Evolutionary conservation across 2,329 filamentous ascomycete genomes (phyloP).

Genomic region (Paraconiothyrium brasiliense): DNA sequence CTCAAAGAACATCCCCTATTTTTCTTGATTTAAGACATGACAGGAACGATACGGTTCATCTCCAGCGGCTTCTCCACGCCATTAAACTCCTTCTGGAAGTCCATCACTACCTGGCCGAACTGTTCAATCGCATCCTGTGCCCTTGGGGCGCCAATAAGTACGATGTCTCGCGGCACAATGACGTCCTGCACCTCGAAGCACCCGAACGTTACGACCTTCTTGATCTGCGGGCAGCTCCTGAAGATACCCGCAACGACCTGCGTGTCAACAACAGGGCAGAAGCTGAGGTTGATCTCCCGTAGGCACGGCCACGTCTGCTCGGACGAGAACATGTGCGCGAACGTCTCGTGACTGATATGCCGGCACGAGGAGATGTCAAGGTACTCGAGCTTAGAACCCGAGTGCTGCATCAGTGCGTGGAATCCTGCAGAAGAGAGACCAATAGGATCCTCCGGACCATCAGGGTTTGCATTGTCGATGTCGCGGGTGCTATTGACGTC

Average conservation of each 20-base stretch:
- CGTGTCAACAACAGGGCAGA: conserved; percentile 74
- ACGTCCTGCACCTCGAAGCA: conserved; percentile 69
- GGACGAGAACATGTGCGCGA: conserved; percentile 76
- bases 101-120: conserved; percentile 52
- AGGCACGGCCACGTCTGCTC: conserved; percentile 72
- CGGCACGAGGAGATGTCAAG: conserved; percentile 87
- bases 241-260: conserved; percentile 72
- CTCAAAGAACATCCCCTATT: background rate
- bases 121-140: conserved; percentile 66
- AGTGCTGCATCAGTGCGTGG: conserved; percentile 83
- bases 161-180: conserved; percentile 65
- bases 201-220: conserved; percentile 68
- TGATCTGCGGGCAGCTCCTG: conserved; percentile 66
- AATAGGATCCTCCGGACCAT: conserved; percentile 68
- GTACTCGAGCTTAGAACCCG: conserved; percentile 69
- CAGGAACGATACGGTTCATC: conserved; percentile 34
- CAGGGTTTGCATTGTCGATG: conserved; percentile 74
- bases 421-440: conserved; percentile 82
- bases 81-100: conserved; percentile 38
- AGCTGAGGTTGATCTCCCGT: conserved; percentile 77
- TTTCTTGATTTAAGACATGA: conserved; percentile 22
- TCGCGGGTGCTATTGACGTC: conserved; percentile 83
- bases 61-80: conserved; percentile 23
- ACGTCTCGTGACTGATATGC: conserved; percentile 76
- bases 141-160: conserved; percentile 67